Evolutionary conservation across 768 basidiomycete genomes (phyloP).

Genomic region (Suillus variegatus): DNA sequence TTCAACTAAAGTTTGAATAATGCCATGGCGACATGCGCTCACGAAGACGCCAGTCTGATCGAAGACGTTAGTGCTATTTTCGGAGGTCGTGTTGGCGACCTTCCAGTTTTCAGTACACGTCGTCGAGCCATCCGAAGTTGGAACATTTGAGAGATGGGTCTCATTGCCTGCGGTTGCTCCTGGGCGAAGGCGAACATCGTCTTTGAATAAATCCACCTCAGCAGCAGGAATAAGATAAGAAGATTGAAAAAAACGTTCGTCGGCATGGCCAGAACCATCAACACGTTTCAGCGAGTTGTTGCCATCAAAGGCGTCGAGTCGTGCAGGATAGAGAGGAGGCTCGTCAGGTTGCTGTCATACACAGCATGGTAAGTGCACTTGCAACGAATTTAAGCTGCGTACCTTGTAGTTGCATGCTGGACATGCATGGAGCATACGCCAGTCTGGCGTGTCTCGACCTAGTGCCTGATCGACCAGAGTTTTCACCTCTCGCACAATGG

Average conservation of each 20-base stretch:
- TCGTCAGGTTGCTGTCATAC: conserved; percentile 22
- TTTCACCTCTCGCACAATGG: conserved; percentile 24
- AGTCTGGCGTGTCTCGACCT: conserved; percentile 29
- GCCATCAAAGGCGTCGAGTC: conserved; percentile 10
- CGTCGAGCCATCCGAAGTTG: not conserved
- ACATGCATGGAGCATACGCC: conserved; percentile 34
- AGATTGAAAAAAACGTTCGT: conserved; percentile 19
- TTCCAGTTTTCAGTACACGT: conserved; percentile 35
- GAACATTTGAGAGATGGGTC: not conserved
- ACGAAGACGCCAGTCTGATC: conserved; percentile 41
- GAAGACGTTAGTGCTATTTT: conserved; percentile 33
- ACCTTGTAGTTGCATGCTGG: conserved; percentile 39
- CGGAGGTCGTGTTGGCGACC: conserved; percentile 22
- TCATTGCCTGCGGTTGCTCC: not conserved
- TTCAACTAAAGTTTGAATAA: conserved; percentile 29
- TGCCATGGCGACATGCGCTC: conserved; percentile 35
- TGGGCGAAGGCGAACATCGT: conserved; percentile 8
- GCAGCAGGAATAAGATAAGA: conserved; percentile 27
- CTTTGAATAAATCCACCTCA: conserved; percentile 30
- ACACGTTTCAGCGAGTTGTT: conserved; percentile 32
- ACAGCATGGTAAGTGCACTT: not conserved
- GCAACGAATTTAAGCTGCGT: not conserved
- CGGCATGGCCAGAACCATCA: conserved; percentile 17
- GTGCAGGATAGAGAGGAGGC: conserved; percentile 20
- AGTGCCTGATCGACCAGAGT: conserved; percentile 24